These are phyloP conservation scores for Piper betle DNA, from an alignment of 164 flowering plant species.

Conservation along the genomic window DNA sequence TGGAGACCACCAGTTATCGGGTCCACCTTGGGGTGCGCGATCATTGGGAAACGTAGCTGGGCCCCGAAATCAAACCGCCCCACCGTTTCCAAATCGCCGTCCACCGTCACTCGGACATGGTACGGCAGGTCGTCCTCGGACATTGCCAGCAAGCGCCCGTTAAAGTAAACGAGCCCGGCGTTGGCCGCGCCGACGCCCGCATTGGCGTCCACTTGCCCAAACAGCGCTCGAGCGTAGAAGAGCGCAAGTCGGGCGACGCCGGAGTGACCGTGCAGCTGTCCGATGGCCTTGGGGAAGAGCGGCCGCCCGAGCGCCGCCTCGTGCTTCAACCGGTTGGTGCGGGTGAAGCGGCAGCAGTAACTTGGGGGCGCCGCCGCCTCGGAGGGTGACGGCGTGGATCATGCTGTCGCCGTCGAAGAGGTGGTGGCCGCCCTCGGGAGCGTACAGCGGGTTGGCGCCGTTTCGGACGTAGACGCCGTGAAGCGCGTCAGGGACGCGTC, in stretches of 20 bases:
- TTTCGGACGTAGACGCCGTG: constrained; percentile 35
- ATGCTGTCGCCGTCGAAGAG: constrained; percentile 47
- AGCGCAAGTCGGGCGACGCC: constrained; percentile 30
- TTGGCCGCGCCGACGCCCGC: constrained; percentile 38
- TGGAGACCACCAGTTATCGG: constrained; percentile 38
- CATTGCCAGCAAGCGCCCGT: constrained; percentile 37
- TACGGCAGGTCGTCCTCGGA: constrained; percentile 51
- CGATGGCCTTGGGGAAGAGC: constrained; percentile 29
- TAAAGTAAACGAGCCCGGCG: constrained; percentile 36
- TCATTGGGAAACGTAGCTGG: constrained; percentile 27
- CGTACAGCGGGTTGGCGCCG: constrained; percentile 33
- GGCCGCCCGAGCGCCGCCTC: constrained; percentile 18
- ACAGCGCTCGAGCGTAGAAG: constrained; percentile 23
- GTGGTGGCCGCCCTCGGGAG: constrained; percentile 32
- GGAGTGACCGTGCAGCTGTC: constrained; percentile 43
- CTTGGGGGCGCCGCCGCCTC: constrained; percentile 6
- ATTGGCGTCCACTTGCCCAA: constrained; percentile 19
- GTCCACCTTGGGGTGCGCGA: constrained; percentile 58
- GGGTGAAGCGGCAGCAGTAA: constrained; percentile 35
- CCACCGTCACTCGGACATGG: constrained; percentile 19
- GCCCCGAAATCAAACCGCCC: constrained; percentile 36
- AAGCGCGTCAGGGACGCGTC: constrained; percentile 21
- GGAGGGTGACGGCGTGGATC: constrained; percentile 33
- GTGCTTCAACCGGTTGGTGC: constrained; percentile 28
- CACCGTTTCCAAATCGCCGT: constrained; percentile 35